A percentile compares a stretch with the other conserved stretches of the same genome.
Conservation (phyloP, 2,329 filamentous ascomycete species). For the Aspergillus tanneri region DNA sequence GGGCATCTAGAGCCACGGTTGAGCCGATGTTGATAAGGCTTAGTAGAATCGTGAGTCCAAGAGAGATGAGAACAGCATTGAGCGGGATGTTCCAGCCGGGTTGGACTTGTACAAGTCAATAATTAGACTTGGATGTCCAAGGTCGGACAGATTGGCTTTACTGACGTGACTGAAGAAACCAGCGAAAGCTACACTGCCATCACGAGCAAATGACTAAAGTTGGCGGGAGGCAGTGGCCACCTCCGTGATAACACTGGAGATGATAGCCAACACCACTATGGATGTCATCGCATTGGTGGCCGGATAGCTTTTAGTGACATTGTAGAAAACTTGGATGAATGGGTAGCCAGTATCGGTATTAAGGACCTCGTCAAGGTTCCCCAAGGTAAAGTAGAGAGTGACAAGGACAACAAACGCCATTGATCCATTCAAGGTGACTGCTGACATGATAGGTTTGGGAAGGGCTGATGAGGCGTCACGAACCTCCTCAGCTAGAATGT, state of each 20-base stretch:
- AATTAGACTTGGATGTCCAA: not conserved
- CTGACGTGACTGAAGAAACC: constrained; percentile 32
- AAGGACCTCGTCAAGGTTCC: constrained; percentile 48
- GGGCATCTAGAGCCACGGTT: constrained; percentile 45
- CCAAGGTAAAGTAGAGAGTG: constrained; percentile 57
- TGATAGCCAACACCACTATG: constrained; percentile 52
- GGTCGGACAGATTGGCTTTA: not conserved
- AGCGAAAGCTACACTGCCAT: constrained; percentile 42
- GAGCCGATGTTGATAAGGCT: constrained; percentile 55
- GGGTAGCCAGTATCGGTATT: constrained; percentile 53
- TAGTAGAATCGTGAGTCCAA: constrained; percentile 45
- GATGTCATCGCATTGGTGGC: constrained; percentile 54
- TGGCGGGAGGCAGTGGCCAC: constrained; percentile 59
- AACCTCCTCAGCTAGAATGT: constrained; percentile 39
- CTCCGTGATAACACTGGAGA: constrained; percentile 54
- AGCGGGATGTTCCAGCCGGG: constrained; percentile 43
- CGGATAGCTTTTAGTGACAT: constrained; percentile 49
- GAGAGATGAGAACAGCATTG: constrained; percentile 28
- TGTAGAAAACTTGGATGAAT: constrained; percentile 59
- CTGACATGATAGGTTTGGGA: constrained; percentile 52
- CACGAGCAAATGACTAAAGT: constrained; percentile 55
- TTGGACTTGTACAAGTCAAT: constrained; percentile 27
- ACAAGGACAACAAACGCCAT: constrained; percentile 57
- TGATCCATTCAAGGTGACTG: constrained; percentile 52
- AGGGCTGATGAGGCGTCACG: constrained; percentile 51